phyloP scores from a whole-genome alignment of 1,284 basidiomycete genomes.

The Cryptococcus sp. region DNA sequence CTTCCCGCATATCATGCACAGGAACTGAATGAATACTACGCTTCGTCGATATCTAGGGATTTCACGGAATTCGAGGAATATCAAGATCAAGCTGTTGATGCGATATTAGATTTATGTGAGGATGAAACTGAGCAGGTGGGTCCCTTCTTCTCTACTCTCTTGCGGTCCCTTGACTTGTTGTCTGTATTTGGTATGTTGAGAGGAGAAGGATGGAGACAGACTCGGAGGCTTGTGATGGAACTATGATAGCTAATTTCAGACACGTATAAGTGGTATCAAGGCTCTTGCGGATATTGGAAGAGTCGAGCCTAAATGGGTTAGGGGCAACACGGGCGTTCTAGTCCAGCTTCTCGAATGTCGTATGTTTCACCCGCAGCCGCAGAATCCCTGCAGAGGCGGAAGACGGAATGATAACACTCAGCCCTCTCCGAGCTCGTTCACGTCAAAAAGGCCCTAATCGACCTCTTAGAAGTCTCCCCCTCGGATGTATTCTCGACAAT shows the following conservation, averaged over 20 bases:
- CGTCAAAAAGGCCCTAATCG: slow-evolving; percentile 19
- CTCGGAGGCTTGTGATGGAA: neutral
- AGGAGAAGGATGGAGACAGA: too few species aligned
- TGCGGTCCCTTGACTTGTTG: too few species aligned
- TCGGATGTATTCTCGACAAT: slow-evolving; percentile 25
- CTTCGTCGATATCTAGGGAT: slow-evolving; percentile 17
- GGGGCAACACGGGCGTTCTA: slow-evolving; percentile 34
- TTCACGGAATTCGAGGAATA: slow-evolving; percentile 33
- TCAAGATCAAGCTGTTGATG: slow-evolving; percentile 33
- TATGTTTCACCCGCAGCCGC: slow-evolving; percentile 12
- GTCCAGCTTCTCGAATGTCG: slow-evolving; percentile 32
- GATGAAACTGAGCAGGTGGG: slow-evolving; percentile 31
- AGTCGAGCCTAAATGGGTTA: slow-evolving; percentile 34
- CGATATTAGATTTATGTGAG: slow-evolving; percentile 34
- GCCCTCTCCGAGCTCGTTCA: slow-evolving; percentile 23
- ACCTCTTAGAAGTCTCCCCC: slow-evolving; percentile 19
- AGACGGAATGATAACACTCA: slow-evolving; percentile 1
- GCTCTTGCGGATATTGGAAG: slow-evolving; percentile 27
- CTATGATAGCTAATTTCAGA: slow-evolving; percentile 7
- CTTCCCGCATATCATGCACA: slow-evolving; percentile 16
- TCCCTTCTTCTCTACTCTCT: too few species aligned
- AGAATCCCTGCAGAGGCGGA: neutral
- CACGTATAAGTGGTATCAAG: slow-evolving; percentile 30
- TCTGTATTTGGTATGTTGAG: too few species aligned
- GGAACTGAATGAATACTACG: slow-evolving; percentile 22